These are phyloP conservation scores for Hypoxylon sp. DNA, from an alignment of 2,329 filamentous ascomycete species.

Conservation along the genomic window DNA sequence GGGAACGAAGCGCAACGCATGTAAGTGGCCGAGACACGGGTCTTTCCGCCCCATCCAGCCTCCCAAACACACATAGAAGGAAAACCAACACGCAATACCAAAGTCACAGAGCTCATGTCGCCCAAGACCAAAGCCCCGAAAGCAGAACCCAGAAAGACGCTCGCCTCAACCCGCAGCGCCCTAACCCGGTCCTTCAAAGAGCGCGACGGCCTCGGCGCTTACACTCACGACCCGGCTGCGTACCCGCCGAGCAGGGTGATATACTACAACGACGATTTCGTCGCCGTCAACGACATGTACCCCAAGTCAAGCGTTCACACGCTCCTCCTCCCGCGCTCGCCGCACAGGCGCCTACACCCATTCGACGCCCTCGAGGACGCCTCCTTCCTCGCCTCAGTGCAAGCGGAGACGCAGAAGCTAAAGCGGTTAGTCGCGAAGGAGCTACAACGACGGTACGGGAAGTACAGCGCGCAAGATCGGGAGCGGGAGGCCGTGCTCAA, in stretches of 20 bases:
- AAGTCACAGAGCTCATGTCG: slow-evolving; percentile 68
- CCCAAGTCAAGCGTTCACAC: slow-evolving; percentile 89
- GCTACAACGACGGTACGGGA: slow-evolving; percentile 77
- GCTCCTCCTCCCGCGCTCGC: slow-evolving; percentile 84
- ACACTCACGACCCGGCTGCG: slow-evolving; percentile 74
- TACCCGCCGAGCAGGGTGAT: slow-evolving; percentile 73
- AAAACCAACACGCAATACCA: slow-evolving; percentile 12
- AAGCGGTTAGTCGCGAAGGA: slow-evolving; percentile 79
- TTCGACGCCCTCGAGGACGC: slow-evolving; percentile 81
- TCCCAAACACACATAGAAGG: background rate
- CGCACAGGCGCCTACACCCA: slow-evolving; percentile 76
- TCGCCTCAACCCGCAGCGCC: slow-evolving; percentile 40
- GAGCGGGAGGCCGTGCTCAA: slow-evolving; percentile 77
- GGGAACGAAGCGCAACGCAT: slow-evolving; percentile 58
- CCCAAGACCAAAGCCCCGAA: slow-evolving; percentile 60
- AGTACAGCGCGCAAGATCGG: slow-evolving; percentile 73
- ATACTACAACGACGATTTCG: slow-evolving; percentile 76
- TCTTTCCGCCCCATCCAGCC: background rate
- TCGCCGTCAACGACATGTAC: slow-evolving; percentile 85
- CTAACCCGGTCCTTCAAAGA: slow-evolving; percentile 55
- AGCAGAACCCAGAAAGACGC: slow-evolving; percentile 45
- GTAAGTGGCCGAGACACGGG: slow-evolving; percentile 51
- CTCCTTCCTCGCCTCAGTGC: slow-evolving; percentile 76
- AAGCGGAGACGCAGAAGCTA: slow-evolving; percentile 72
- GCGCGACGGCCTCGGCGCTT: slow-evolving; percentile 75